phyloP scores from a whole-genome alignment of 495 filamentous ascomycete species.

The Podospora comata region DNA sequence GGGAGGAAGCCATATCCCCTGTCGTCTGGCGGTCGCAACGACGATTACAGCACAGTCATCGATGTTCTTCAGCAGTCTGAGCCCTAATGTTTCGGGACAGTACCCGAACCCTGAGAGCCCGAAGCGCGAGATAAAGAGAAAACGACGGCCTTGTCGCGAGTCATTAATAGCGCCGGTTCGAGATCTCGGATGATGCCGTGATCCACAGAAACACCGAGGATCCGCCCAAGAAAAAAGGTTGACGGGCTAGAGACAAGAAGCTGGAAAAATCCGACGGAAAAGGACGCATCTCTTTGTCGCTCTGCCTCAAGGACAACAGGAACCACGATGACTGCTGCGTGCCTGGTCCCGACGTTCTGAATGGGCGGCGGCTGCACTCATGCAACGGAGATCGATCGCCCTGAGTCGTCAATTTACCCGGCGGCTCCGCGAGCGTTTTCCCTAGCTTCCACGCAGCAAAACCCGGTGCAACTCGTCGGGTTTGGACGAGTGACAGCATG shows the following conservation, averaged over 20 bases:
- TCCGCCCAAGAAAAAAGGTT: slow-evolving; percentile 6
- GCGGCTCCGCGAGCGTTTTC: slow-evolving; percentile 26
- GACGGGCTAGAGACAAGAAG: background rate
- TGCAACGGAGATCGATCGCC: slow-evolving; percentile 30
- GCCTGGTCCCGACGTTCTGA: slow-evolving; percentile 7
- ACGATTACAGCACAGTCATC: background rate
- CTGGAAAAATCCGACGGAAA: background rate
- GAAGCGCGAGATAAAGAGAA: slow-evolving; percentile 17
- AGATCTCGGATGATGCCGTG: slow-evolving; percentile 18
- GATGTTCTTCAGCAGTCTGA: background rate
- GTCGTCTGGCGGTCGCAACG: background rate
- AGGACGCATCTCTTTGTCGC: background rate
- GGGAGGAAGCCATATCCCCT: background rate
- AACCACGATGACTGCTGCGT: background rate
- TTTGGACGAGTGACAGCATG: slow-evolving; percentile 17
- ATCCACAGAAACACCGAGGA: slow-evolving; percentile 27
- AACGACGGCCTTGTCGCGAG: slow-evolving; percentile 13
- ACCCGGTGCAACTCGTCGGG: slow-evolving; percentile 12
- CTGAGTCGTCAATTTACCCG: slow-evolving; percentile 24
- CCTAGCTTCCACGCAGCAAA: slow-evolving; percentile 14
- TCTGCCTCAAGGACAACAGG: background rate
- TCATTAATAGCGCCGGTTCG: slow-evolving; percentile 17
- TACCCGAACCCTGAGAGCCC: slow-evolving; percentile 7
- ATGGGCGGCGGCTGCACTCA: slow-evolving; percentile 19
- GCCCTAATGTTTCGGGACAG: slow-evolving; percentile 11